Evolutionary conservation across 2,329 filamentous ascomycete species (phyloP).

Genomic region (Bipolaris sorokiniana): DNA sequence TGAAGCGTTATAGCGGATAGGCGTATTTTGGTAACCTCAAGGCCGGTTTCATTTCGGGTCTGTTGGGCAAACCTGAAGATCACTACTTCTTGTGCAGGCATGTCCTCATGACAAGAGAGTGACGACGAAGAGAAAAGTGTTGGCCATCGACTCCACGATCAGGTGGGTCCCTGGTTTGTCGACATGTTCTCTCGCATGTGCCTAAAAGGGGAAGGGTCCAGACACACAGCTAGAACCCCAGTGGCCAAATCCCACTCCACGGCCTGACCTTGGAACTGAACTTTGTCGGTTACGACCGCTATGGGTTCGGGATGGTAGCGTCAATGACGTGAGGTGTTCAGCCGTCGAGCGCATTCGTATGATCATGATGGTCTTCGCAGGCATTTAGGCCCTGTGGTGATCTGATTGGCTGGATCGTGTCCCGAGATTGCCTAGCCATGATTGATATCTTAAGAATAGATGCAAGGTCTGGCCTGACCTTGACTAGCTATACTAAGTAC

Average conservation of each 20-base stretch:
- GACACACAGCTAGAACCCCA: not conserved
- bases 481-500: not conserved
- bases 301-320: not conserved
- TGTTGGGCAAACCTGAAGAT: not conserved
- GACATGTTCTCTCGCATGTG: not conserved
- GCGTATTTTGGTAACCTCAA: not conserved
- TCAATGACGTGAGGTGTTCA: conserved; percentile 6
- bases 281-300: conserved; percentile 5
- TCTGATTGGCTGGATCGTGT: not conserved
- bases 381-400: not conserved
- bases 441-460: not conserved
- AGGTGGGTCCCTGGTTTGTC: not conserved
- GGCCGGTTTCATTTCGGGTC: not conserved
- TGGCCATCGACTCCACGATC: not conserved
- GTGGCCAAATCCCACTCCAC: not conserved
- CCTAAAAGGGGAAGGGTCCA: not conserved
- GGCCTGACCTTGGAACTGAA: not conserved
- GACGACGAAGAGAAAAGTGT: not conserved
- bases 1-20: not conserved
- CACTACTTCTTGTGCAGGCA: not conserved
- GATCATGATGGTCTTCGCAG: not conserved
- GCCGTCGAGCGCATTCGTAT: not conserved
- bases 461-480: not conserved
- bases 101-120: not conserved
- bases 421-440: not conserved